Percentiles rank a stretch among this genome's conserved stretches.
phyloP scores from a whole-genome alignment of 495 filamentous ascomycete species.

The Neurospora tetraspora region DNA sequence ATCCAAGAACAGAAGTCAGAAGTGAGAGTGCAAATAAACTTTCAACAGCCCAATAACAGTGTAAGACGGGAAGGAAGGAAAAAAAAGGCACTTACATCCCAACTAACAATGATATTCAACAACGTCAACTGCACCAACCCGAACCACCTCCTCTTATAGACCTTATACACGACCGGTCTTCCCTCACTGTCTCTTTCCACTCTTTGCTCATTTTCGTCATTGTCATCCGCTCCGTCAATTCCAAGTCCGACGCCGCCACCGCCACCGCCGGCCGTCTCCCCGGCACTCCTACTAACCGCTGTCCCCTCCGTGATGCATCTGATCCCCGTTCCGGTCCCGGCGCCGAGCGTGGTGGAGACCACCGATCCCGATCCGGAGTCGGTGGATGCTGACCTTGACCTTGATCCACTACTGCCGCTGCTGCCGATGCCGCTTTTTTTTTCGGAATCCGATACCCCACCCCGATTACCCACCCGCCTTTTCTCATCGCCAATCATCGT shows the following conservation, averaged over 20 bases:
- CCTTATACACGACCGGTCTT: constrained; percentile 43
- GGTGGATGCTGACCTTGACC: not conserved
- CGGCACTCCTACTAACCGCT: not conserved
- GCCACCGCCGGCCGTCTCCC: not conserved
- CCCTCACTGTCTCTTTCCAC: constrained; percentile 7
- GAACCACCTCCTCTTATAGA: constrained; percentile 87
- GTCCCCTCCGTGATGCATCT: not conserved
- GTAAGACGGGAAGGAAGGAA: not conserved
- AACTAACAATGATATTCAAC: constrained; percentile 86
- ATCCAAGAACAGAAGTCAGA: not conserved
- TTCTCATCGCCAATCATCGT: not conserved
- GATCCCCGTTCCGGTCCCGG: not conserved
- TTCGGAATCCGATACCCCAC: not conserved
- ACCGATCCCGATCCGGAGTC: not conserved
- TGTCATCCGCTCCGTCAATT: not conserved
- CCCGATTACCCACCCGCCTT: not conserved
- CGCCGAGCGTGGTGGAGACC: not conserved
- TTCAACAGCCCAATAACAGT: too few relatives aligned
- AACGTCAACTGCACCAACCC: constrained; percentile 74
- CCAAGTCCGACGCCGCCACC: not conserved
- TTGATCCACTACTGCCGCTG: not conserved
- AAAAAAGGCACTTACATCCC: constrained; percentile 62
- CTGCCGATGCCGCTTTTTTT: not conserved
- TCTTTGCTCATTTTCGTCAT: not conserved
- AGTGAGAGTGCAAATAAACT: too few relatives aligned